Evolutionary conservation across 2,329 filamentous ascomycete genomes (phyloP).

Genomic region (Elsinoe arachidis): DNA sequence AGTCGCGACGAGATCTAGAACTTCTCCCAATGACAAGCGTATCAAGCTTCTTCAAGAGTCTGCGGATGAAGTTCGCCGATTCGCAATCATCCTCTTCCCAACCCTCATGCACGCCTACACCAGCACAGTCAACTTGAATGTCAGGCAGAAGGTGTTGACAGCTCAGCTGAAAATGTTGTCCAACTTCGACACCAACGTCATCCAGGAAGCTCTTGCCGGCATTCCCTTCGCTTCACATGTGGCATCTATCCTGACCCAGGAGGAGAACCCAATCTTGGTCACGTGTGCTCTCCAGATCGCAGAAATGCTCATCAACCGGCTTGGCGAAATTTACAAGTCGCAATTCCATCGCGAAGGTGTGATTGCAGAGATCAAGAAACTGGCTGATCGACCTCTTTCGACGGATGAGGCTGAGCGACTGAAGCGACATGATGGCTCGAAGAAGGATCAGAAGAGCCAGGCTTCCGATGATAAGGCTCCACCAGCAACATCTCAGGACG

Average conservation of each 20-base stretch:
- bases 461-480: slow-evolving; percentile 16
- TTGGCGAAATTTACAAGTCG: slow-evolving; percentile 84
- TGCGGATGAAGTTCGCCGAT: slow-evolving; percentile 78
- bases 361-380: slow-evolving; percentile 77
- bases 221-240: slow-evolving; percentile 95
- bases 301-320: slow-evolving; percentile 72
- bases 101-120: slow-evolving; percentile 95
- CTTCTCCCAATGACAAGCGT: slow-evolving; percentile 66
- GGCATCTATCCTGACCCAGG: slow-evolving; percentile 88
- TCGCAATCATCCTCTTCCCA: slow-evolving; percentile 85
- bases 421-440: slow-evolving; percentile 11
- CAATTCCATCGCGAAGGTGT: slow-evolving; percentile 97
- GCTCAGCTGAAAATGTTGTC: slow-evolving; percentile 98
- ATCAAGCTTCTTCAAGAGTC: slow-evolving; percentile 75
- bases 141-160: slow-evolving; percentile 87
- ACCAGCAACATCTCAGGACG: slow-evolving; percentile 31
- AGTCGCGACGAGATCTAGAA: slow-evolving; percentile 39
- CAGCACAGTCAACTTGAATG: slow-evolving; percentile 89
- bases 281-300: slow-evolving; percentile 82
- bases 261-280: slow-evolving; percentile 82
- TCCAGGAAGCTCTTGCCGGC: slow-evolving; percentile 74
- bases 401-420: slow-evolving; percentile 4
- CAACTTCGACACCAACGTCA: slow-evolving; percentile 76
- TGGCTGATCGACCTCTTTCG: slow-evolving; percentile 47
- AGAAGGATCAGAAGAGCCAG: slow-evolving; percentile 13